Conservation (phyloP, 441 rosid genomes). For the Sinapis alba region DNA sequence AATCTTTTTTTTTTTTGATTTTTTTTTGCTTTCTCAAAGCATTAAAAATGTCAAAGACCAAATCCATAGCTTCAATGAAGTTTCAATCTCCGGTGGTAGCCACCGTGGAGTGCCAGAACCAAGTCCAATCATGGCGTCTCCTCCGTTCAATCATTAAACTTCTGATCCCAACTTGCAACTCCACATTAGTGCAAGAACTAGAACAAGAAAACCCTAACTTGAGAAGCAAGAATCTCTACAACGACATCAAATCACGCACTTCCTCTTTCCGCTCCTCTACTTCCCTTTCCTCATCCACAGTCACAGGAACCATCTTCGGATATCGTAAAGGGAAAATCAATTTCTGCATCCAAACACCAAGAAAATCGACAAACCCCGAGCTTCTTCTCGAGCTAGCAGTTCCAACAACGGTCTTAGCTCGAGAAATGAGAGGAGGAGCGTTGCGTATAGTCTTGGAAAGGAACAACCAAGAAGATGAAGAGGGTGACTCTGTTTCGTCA, state of each 20-base stretch:
- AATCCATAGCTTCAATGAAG: slow-evolving; percentile 42
- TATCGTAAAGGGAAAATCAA: slow-evolving; percentile 63
- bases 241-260: slow-evolving; percentile 27
- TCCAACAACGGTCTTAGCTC: slow-evolving; percentile 57
- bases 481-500: slow-evolving; percentile 35
- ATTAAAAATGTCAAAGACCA: slow-evolving; percentile 46
- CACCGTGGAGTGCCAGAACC: slow-evolving; percentile 74
- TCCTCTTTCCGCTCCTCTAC: slow-evolving; percentile 38
- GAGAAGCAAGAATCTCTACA: slow-evolving; percentile 27
- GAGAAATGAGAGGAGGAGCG: slow-evolving; percentile 71
- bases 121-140: slow-evolving; percentile 76
- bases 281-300: slow-evolving; percentile 40
- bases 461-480: background rate
- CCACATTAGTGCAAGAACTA: slow-evolving; percentile 42
- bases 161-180: slow-evolving; percentile 67
- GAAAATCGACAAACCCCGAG: slow-evolving; percentile 46
- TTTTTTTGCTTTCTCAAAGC: slow-evolving; percentile 2
- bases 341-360: slow-evolving; percentile 61
- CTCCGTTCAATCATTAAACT: slow-evolving; percentile 61
- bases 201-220: slow-evolving; percentile 31
- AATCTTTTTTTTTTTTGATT: background rate
- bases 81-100: slow-evolving; percentile 46
- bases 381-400: slow-evolving; percentile 65
- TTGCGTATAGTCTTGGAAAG: slow-evolving; percentile 68
- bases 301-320: slow-evolving; percentile 78